Base-by-base conservation (phyloP, 2,329 filamentous ascomycete species). In the Nemania sp. region DNA sequence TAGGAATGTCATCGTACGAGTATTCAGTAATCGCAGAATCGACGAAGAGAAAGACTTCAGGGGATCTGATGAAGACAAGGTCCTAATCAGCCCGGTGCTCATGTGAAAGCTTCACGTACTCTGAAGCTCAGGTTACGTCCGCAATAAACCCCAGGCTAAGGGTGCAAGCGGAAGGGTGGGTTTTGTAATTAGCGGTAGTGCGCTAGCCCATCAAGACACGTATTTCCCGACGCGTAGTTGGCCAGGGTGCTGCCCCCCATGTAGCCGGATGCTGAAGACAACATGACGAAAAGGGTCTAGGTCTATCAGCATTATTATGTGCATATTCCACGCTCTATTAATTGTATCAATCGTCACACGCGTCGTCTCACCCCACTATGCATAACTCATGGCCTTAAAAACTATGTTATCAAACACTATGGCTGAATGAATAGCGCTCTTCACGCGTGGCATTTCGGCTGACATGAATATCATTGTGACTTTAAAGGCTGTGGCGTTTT, bases 351-450 rank as follows among this genome's bases (percentile, higher is more conserved):
- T 26, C 36, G 60, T 62, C 12, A 60, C 52, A 11, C n/a, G 23
- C n/a, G 56, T 20, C 6, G 31, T 30, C 6, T 43, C 28, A 23
- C 24, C 34, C 17, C 30, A 61, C 14, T 52, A 49, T 3, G 42
- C 36, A 20, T 52, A 28, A 7, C 33, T 51, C 55, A 61, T 60
- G 22, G 12, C 36, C 36, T 58, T 53, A 2, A 63, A 46, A 20
- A 50, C 37, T 6, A 14, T 23, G 36, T 49, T 47, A 24, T 12
- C 63, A 56, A 39, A 68, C 64, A 12, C 71, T 66, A 28, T 64
- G 60, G 15, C 37, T 3, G 36, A 26, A 19, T 46, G 30, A 8
- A 52, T 52, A 12, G 34, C 22, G 4, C 50, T 44, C 22, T 37
- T 36, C 6, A 53, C 14, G 14, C 28, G 43, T 17, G 50, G 44